Base-by-base conservation (phyloP, 2,329 filamentous ascomycete genomes). In the Epichloe elymi region DNA sequence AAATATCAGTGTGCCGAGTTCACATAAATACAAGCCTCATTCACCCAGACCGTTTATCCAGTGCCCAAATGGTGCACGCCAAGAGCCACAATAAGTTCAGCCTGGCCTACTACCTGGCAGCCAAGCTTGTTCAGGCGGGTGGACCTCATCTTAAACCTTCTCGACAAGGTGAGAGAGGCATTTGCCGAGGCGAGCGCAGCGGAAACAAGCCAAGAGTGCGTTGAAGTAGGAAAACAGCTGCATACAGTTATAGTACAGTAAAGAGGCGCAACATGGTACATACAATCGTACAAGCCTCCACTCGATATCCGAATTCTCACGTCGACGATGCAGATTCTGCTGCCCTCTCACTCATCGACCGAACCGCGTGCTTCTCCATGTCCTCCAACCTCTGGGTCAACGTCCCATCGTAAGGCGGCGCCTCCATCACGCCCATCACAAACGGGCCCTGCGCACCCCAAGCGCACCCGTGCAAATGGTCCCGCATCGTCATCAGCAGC, bases 371-470 rank as follows among this genome's bases (percentile, higher is more conserved):
- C 42, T 51, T 46, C 38, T 59, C 54, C 55, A 63, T 57, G 4
- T 48, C 56, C n/a, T 62, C 56, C 12, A 70, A 33, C 1, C 63
- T 60, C 5, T 61, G 56, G 42, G 52, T 56, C 52, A 59, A 55
- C 15, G 33, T 52, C 26, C 56, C 59, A 52, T 68, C 65, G 38
- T 66, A 70, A 2, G 65, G 65, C 11, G 65, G 60, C 15, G 59
- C 56, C 35, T 68, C 63, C 59, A 67, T 65, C 59, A 69, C 63
- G 42, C 64, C 66, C 63, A 64, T 66, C 19, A 68, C 67, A 52
- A 70, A 67, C 1, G 60, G 60, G 0, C 67, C 67, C 53, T 69
- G 67, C 0, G 60, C 60, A 14, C 67, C 67, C 61, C 63, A 64
- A 0, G 64, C 57, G 43, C 67, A 69, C 1, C 58, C 60, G 7